Conservation (phyloP, 1,284 basidiomycete species). For the Cutaneotrichosporon cavernicola region DNA sequence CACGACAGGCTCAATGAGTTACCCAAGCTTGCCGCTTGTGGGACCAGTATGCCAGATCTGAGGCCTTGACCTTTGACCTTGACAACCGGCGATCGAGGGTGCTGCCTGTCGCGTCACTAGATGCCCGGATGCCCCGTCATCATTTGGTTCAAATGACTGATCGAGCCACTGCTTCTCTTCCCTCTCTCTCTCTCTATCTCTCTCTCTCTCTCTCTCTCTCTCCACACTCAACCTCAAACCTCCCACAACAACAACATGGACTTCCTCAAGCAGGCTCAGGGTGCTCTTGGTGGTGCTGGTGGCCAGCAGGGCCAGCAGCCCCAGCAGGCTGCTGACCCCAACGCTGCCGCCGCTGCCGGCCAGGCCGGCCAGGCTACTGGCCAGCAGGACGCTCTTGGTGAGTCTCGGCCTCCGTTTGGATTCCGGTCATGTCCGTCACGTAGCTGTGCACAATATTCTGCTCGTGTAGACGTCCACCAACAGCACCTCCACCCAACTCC, state of each 20-base stretch:
- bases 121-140: background rate
- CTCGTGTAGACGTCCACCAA: too few species aligned
- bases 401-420: background rate
- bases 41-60: too few species aligned
- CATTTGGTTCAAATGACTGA: background rate
- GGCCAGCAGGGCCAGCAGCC: slow-evolving; percentile 2
- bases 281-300: slow-evolving; percentile 17
- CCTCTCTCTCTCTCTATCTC: background rate
- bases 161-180: background rate
- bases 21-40: too few species aligned
- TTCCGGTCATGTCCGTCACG: too few species aligned
- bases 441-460: too few species aligned
- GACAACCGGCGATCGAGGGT: too few species aligned
- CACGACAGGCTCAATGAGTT: too few species aligned
- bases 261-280: slow-evolving; percentile 25
- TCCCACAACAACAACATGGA: slow-evolving; percentile 12
- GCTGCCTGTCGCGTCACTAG: background rate
- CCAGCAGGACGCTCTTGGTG: slow-evolving; percentile 52
- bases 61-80: too few species aligned
- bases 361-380: slow-evolving; percentile 24
- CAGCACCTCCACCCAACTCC: too few species aligned
- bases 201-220: background rate
- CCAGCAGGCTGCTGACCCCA: slow-evolving; percentile 8
- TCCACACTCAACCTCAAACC: background rate
- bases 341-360: slow-evolving; percentile 9